A percentile compares a stretch with the other conserved stretches of the same genome.
These are phyloP conservation scores for Talaromyces trachyspermus DNA, from an alignment of 495 filamentous ascomycete genomes.

Conservation along the genomic window DNA sequence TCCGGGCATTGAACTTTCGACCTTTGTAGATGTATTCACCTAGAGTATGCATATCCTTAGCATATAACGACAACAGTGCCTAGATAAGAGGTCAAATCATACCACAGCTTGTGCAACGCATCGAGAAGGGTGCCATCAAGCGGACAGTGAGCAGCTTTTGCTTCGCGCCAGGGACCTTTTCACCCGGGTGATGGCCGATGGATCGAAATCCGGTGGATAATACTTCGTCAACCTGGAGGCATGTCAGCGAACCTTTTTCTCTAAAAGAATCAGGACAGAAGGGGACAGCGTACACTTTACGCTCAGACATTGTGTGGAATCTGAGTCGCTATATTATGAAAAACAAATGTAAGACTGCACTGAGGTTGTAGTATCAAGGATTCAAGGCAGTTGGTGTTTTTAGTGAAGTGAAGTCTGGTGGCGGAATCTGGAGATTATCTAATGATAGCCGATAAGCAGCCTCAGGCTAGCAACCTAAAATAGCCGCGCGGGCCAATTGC, in stretches of 20 bases:
- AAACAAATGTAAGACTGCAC: no score
- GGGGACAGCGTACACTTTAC: slow-evolving; percentile 66
- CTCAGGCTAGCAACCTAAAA: no score
- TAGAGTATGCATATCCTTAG: neutral
- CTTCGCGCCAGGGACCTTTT: slow-evolving; percentile 45
- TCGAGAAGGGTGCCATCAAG: slow-evolving; percentile 94
- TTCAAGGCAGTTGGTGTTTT: no score
- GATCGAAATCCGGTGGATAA: slow-evolving; percentile 98
- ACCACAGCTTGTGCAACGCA: slow-evolving; percentile 86
- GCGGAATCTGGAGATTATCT: no score
- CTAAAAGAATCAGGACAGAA: slow-evolving; percentile 12
- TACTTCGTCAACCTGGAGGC: slow-evolving; percentile 46
- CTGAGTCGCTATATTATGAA: no score
- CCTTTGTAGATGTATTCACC: slow-evolving; percentile 92
- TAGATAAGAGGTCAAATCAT: slow-evolving; percentile 1
- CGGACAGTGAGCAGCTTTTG: slow-evolving; percentile 77
- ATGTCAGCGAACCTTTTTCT: neutral
- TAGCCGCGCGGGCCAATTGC: no score
- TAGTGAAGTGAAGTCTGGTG: no score
- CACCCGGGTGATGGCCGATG: slow-evolving; percentile 67
- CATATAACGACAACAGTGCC: neutral
- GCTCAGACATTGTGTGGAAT: slow-evolving; percentile 85
- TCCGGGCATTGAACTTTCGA: slow-evolving; percentile 94
- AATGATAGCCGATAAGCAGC: no score
- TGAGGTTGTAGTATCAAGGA: no score